Evolutionary conservation across 2,329 filamentous ascomycete species (phyloP), one percentile per base, ranked within the genome.

Genomic region (Colletotrichum ledebouriae): DNA sequence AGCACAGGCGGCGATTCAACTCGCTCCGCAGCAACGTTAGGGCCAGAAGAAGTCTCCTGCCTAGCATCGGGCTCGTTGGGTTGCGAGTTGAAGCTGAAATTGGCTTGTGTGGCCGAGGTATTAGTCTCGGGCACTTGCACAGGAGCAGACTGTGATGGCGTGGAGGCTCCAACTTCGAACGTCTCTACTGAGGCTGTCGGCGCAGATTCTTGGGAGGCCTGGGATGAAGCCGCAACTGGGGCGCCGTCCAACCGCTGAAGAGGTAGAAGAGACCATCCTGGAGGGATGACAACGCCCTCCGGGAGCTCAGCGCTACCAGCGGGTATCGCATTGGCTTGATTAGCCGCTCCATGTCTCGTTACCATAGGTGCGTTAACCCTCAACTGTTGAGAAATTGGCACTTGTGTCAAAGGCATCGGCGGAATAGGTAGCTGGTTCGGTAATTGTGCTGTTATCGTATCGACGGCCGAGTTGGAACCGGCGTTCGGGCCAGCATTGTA

Each of bases 181-280:
- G 12, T 22, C 34, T 69, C 57, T n/a, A 57, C 55, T 22, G 60
- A 47, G 1, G 59, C 52, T 1, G 60, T 65, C 4, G 76, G 69
- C 6, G 76, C 72, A 3, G 75, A 63, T 10, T 78, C 76, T 6
- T 71, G 49, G 20, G 70, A 59, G 22, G 62, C 58, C 20, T 68
- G 64, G 20, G 68, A 50, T n/a, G 67, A 33, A n/a, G 34, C 29
- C 5, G 44, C 57, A 12, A 57, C 15, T 57, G 73, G 17, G 52
- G 76, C 74, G n/a, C 78, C 81, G 58, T 86, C 84, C 9, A 87
- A 72, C 25, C 87, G 83, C 71, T 90, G 85, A 2, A 92, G 80
- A 25, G 89, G 89, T 52, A 91, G 78, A 44, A 92, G 77, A 22
- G 87, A 86, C 89, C 89, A 92, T 5, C 89, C 89, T 33, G 85